phyloP scores from a whole-genome alignment of 2,329 filamentous ascomycete genomes.

The Apiospora saccharicola region DNA sequence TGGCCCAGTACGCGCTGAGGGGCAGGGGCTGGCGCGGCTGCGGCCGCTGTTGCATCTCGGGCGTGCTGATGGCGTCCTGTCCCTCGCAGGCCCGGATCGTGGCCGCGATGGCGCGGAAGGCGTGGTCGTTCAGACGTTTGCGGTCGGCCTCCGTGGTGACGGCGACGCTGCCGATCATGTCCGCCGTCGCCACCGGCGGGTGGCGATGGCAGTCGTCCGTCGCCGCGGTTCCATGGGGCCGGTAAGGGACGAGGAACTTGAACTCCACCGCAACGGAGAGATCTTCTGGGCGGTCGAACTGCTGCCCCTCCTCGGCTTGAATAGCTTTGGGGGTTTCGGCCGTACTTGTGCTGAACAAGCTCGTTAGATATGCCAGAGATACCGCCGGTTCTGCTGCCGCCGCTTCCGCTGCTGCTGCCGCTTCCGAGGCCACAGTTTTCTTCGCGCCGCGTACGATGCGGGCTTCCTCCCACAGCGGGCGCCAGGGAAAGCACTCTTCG shows the following conservation, averaged over 20 bases:
- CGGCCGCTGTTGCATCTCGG: constrained; percentile 33
- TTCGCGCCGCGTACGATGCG: not conserved
- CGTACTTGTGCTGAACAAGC: not conserved
- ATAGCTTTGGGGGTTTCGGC: not conserved
- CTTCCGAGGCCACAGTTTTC: not conserved
- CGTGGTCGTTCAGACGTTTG: constrained; percentile 83
- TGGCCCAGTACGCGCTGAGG: constrained; percentile 45
- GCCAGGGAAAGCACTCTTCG: constrained; percentile 5
- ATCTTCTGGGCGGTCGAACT: constrained; percentile 1
- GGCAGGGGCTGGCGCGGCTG: constrained; percentile 27
- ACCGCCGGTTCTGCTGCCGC: not conserved
- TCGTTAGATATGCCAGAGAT: not conserved
- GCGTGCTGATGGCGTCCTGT: constrained; percentile 38
- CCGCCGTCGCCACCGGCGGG: not conserved
- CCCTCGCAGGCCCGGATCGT: constrained; percentile 33
- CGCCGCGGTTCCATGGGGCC: constrained; percentile 3
- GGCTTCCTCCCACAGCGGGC: constrained; percentile 1
- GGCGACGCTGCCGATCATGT: not conserved
- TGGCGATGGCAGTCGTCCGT: not conserved
- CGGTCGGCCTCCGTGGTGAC: constrained; percentile 69
- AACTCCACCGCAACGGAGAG: constrained; percentile 26
- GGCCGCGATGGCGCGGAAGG: constrained; percentile 57
- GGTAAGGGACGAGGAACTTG: constrained; percentile 26
- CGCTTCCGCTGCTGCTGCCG: not conserved
- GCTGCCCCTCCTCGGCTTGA: not conserved